Evolutionary conservation across 768 basidiomycete species (phyloP).

Genomic region (Russula dissimulans): DNA sequence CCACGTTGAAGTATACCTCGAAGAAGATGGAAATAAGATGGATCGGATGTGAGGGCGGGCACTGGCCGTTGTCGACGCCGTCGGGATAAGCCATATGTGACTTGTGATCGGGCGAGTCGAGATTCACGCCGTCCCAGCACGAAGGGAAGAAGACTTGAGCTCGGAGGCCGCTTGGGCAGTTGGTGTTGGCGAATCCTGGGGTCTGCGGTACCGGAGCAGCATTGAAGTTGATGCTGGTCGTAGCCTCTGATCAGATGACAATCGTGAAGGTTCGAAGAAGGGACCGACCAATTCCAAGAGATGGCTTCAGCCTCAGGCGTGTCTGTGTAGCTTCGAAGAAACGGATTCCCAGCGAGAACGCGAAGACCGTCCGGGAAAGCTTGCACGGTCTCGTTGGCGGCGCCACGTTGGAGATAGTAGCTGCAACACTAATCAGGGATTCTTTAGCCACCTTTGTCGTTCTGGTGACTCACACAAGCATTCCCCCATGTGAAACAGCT

Average conservation of each 20-base stretch:
- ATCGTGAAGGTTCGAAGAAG: conserved; percentile 2
- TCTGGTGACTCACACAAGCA: conserved; percentile 2
- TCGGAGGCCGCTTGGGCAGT: conserved; percentile 25
- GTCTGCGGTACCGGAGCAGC: neutral
- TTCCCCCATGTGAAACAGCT: conserved; percentile 3
- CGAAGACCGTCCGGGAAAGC: conserved; percentile 21
- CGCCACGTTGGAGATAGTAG: conserved; percentile 16
- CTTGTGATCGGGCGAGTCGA: conserved; percentile 32
- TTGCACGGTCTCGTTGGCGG: neutral
- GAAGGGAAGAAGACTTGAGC: conserved; percentile 27
- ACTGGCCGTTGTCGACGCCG: neutral
- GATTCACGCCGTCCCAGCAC: conserved; percentile 34
- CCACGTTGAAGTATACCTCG: conserved; percentile 29
- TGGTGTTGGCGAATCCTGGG: conserved; percentile 17
- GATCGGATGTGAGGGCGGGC: conserved; percentile 15
- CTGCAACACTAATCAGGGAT: conserved; percentile 1
- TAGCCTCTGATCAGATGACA: neutral
- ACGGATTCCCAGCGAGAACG: conserved; percentile 24
- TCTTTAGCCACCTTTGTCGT: neutral
- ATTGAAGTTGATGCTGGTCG: conserved; percentile 4
- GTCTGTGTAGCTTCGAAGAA: conserved; percentile 21
- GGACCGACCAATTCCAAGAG: conserved; percentile 21
- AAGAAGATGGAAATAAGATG: conserved; percentile 38
- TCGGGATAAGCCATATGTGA: conserved; percentile 31
- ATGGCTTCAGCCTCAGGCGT: conserved; percentile 17